Evolutionary conservation across 345 rosid genomes (phyloP), one percentile per base, ranked within the genome.

Genomic region (Brassica nigra): DNA sequence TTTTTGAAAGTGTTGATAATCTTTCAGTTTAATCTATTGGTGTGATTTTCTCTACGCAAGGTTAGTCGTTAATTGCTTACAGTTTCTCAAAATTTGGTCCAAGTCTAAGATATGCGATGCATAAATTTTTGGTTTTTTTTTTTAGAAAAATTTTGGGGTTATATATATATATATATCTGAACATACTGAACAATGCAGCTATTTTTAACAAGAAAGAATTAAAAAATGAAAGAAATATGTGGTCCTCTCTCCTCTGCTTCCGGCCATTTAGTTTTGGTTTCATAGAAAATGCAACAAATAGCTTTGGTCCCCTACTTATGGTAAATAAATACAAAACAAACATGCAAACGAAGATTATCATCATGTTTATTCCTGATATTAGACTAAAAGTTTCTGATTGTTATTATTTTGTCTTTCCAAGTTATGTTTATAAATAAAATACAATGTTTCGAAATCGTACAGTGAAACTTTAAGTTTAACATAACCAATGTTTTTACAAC

Each of bases 251-350:
- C 57, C 57, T 52, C 57, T 52, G 57, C 18, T 52, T 73, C 57
- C 20, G 57, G 57, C 20, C 20, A 52, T 52, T 42, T 52, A 34
- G 36, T 64, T 79, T 73, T 73, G 78, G 78, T 74, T 68, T 68
- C 66, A 36, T 74, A 52, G 36, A 68, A 68, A 47, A 80, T 74
- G 74, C 83, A 74, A 62, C 70, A 74, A 68, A 68, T 68, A 52
- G 47, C 57, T 68, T 62, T 74, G 83, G 83, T 74, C 79, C 82
- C 82, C 83, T 68, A 49, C 71, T 74, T 80, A 16, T 65, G 79
- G 75, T 74, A 74, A 68, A 68, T 62, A 27, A 62, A 42, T 39
- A 15, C 31, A 57, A 67, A 54, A 44, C 34, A 61, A 14, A 14
- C 10, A 31, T 33, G 4, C 30, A 74, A 59, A 23, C 69, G 27